A percentile compares a stretch with the other conserved stretches of the same genome.
Conservation (phyloP, 768 basidiomycete species). For the Termitomyces sp. region DNA sequence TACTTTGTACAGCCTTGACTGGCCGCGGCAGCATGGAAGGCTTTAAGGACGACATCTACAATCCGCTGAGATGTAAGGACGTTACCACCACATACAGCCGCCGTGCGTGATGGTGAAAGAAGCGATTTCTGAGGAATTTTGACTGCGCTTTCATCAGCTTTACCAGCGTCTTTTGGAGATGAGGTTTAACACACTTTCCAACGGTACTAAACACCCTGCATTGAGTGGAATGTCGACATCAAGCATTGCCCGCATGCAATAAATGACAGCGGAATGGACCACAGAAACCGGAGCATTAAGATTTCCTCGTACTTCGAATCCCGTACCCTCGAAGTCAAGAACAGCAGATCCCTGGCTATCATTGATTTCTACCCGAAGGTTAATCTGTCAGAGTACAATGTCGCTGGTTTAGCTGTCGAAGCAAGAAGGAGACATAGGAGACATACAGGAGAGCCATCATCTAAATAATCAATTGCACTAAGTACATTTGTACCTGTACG, state of each 20-base stretch:
- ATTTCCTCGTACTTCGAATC: conserved; percentile 79
- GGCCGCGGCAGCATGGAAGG: conserved; percentile 87
- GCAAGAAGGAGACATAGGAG: conserved; percentile 24
- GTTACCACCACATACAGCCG: conserved; percentile 92
- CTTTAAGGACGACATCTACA: conserved; percentile 89
- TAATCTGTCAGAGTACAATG: conserved; percentile 41
- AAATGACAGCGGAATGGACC: conserved; percentile 83
- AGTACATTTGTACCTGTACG: conserved; percentile 62
- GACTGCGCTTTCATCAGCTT: conserved; percentile 38
- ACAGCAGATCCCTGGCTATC: conserved; percentile 68
- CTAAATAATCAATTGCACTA: conserved; percentile 75
- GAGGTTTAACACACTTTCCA: conserved; percentile 49
- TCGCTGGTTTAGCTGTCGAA: not conserved
- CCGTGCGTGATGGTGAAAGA: conserved; percentile 76
- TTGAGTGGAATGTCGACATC: conserved; percentile 88
- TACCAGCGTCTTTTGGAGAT: not conserved
- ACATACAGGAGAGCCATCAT: conserved; percentile 80
- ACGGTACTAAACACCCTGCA: conserved; percentile 86
- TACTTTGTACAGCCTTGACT: conserved; percentile 94
- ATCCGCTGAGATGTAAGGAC: conserved; percentile 90
- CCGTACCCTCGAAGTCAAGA: conserved; percentile 83
- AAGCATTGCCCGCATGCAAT: conserved; percentile 85
- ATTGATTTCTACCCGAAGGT: conserved; percentile 73
- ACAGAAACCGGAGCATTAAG: conserved; percentile 84
- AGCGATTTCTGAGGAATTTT: conserved; percentile 76